Evolutionary conservation across 345 rosid species (phyloP).

Genomic region (Arabidopsis suecica): DNA sequence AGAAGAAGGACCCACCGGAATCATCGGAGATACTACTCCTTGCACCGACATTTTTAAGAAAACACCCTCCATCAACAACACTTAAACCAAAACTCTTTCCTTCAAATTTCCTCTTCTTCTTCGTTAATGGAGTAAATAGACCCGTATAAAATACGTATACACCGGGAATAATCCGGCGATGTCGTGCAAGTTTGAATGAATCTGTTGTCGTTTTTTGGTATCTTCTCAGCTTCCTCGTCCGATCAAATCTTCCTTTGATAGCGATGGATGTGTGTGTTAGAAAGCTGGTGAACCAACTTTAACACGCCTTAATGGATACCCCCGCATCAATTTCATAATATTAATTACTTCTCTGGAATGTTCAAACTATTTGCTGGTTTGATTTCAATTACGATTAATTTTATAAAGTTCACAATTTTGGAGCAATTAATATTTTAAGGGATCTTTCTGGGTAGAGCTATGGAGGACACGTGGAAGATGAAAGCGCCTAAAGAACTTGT

Average conservation of each 20-base stretch:
- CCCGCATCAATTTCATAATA: neutral
- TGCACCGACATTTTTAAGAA: constrained; percentile 64
- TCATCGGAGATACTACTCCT: constrained; percentile 55
- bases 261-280: constrained; percentile 17
- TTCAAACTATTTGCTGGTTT: neutral
- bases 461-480: constrained; percentile 32
- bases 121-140: neutral
- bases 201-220: constrained; percentile 34
- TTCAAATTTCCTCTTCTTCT: constrained; percentile 5
- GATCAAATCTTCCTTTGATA: constrained; percentile 43
- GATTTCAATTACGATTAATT: neutral
- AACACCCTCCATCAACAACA: constrained; percentile 53
- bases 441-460: constrained; percentile 3
- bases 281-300: constrained; percentile 39
- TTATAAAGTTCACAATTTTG: neutral
- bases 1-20: constrained; percentile 51
- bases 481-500: constrained; percentile 4
- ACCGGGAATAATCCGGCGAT: constrained; percentile 33
- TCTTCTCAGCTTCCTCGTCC: constrained; percentile 28
- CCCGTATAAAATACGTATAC: constrained; percentile 30
- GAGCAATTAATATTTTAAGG: neutral
- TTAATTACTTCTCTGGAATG: neutral
- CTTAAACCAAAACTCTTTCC: neutral
- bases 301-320: constrained; percentile 15
- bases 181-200: constrained; percentile 53